Conservation (phyloP, 306 rosid species). For the Inga laurina region DNA sequence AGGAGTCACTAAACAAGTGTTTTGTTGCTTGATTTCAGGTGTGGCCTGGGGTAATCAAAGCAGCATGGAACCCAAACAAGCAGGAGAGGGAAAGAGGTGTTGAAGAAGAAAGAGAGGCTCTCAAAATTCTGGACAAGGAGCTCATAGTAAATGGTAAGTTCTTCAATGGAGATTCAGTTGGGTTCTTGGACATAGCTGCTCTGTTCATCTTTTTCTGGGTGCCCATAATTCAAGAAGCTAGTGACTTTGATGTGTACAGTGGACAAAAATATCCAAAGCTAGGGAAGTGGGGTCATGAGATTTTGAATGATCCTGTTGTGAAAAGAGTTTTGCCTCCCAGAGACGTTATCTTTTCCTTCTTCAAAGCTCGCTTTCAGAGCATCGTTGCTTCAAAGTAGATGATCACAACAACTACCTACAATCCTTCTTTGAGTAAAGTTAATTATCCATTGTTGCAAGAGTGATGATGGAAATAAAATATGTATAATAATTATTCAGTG, state of each 20-base stretch:
- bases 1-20: neutral
- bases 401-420: neutral
- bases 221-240: constrained; percentile 30
- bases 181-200: constrained; percentile 50
- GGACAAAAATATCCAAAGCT: constrained; percentile 39
- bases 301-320: constrained; percentile 18
- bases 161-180: constrained; percentile 53
- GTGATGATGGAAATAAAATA: neutral
- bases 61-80: constrained; percentile 14
- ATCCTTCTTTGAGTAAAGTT: neutral
- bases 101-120: constrained; percentile 36
- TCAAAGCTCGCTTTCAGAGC: neutral
- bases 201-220: constrained; percentile 38
- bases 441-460: neutral
- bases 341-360: too few relatives aligned
- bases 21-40: constrained; percentile 7
- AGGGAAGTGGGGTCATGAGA: constrained; percentile 37
- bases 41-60: neutral
- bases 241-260: constrained; percentile 29
- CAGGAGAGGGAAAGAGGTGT: constrained; percentile 36
- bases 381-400: neutral
- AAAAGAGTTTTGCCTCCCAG: constrained; percentile 30
- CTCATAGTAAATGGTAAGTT: constrained; percentile 32
- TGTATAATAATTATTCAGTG: neutral
- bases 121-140: constrained; percentile 44